Base-by-base conservation (phyloP, 2,329 filamentous ascomycete species). In the Nemania bipapillata region DNA sequence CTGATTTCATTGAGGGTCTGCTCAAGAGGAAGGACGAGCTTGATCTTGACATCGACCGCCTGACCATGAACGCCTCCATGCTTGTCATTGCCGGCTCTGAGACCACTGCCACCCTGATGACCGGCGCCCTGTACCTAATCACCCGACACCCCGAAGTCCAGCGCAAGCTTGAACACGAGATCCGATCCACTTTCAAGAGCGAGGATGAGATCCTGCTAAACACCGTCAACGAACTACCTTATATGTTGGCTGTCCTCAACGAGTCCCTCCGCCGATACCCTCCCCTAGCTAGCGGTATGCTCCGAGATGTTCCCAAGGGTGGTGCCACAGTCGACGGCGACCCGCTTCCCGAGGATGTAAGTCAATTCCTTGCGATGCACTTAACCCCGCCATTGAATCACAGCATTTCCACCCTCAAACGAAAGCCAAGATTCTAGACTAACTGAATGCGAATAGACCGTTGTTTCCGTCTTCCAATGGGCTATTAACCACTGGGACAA, bases 51-150 rank as follows among this genome's bases (percentile, higher is more conserved):
- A 45, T 76, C 12, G 69, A 72, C 15, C 62, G 75, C 35, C 64
- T 79, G 0, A 64, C 64, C 2, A 63, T 57, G 40, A 79, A 78
- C 60, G 71, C 75, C 4, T 72, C 61, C n/a, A 70, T 79, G 11
- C 72, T 82, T 2, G 77, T 86, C 32, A 75, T 83, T 15, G 84
- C 83, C 5, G 84, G 85, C 4, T 83, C 82, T 2, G 85, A 87
- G 72, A 87, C 85, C 4, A 86, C 84, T 0, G 83, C 85, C 0
- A 85, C 83, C 0, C 75, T 83, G 2, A 77, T 86, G 17, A 75
- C 79, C 69, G 74, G 83, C 70, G 72, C 78, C 68, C 71, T 77
- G 0, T 86, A 79, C 66, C 74, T 82, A 4, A 75, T 86, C 8
- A 73, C 83, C 2, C 78, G 75, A 3, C 76, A 83, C 63, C 80